Evolutionary conservation across 805 yeast species (phyloP), one percentile per base, ranked within the genome.

Genomic region (Pichia paraexigua): DNA sequence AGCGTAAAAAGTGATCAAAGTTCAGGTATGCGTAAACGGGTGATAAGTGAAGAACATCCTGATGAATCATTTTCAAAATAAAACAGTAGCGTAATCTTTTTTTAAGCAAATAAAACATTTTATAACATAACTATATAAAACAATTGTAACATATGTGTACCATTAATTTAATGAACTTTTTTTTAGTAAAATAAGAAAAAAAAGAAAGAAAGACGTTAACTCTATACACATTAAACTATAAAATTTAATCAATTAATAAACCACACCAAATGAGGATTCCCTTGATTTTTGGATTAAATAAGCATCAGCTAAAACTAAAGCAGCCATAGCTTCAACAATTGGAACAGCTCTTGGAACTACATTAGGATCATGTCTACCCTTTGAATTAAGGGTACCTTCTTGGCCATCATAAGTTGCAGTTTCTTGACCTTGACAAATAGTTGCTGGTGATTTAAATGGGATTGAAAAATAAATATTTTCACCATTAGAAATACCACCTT

Each of bases 341-440:
- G 99, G 98, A 55, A 94, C 89, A 41, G 99, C 99, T 69, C 99
- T 83, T 58, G 99, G 99, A 21, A 95, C 95, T 50, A 94, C 99
- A 63, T 91, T 88, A 35, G 99, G 99, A 67, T 94, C 99, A 64
- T 94, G 99, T 77, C 99, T 87, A 51, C 99, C 99, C 68, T 92
- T 84, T 37, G 99, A 97, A 49, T 94, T 96, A 54, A 94, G 76
- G 11, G 84, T 80, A 64, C 99, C 99, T 47, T 73, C 81, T 59
- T 78, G 77, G 62, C 99, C 99, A 25, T 87, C 91, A 71, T 91
- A 94, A 46, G 94, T 79, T 27, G 89, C 80, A 18, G 99, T 94
- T 42, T 75, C 71, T 74, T 94, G 99, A 63, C 86, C 94, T 74
- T 91, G 95, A 48, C 94, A 82, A 60, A 94, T 94, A 42, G 99